Conservation (phyloP, 495 filamentous ascomycete genomes). For the Tuber calosporum region DNA sequence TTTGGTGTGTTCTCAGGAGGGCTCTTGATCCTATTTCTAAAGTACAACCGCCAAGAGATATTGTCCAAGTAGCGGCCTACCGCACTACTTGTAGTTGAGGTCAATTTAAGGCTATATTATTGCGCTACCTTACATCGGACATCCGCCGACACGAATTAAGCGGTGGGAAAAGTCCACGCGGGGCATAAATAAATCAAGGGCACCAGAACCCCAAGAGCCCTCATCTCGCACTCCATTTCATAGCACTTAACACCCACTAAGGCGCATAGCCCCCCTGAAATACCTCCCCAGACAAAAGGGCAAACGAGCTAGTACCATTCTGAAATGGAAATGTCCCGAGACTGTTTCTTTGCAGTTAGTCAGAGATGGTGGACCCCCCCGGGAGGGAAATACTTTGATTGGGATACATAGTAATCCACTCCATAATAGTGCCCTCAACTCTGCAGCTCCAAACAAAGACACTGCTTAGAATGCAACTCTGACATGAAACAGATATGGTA, state of each 20-base stretch:
- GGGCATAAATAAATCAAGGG: not conserved
- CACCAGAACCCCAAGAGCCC: not conserved
- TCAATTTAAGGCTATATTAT: not conserved
- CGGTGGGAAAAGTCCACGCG: not conserved
- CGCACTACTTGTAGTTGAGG: not conserved
- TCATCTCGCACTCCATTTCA: not conserved
- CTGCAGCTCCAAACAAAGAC: not conserved
- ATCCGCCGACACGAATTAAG: not conserved
- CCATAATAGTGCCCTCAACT: not conserved
- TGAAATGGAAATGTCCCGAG: not conserved
- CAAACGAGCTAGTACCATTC: not conserved
- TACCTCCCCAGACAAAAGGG: not conserved
- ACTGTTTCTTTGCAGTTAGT: not conserved
- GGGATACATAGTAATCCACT: not conserved
- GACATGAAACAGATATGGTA: not conserved
- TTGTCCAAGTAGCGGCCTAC: not conserved
- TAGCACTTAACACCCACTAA: not conserved
- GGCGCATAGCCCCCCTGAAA: not conserved
- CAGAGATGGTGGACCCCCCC: not conserved
- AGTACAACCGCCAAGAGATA: not conserved
- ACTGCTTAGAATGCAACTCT: not conserved
- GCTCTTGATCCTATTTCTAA: not conserved
- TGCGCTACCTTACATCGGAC: not conserved
- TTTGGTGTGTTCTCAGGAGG: not conserved
- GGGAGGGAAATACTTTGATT: not conserved